Conservation (phyloP, 345 rosid species). For the Mallotus nudiflorus region DNA sequence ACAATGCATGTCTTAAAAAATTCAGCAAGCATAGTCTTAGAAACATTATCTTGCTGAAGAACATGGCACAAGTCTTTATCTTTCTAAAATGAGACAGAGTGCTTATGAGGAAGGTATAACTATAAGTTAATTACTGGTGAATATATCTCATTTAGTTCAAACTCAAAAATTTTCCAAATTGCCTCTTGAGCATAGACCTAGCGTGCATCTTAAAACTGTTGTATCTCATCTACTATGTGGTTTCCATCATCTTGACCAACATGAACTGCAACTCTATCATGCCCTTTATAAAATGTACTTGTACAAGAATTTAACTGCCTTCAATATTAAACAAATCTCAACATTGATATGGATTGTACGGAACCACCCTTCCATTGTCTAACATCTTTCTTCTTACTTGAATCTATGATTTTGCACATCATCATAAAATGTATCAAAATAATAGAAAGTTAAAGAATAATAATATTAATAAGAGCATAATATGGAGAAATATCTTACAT, state of each 20-base stretch:
- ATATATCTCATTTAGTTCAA: no score
- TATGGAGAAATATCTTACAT: no score
- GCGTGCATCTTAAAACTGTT: not conserved
- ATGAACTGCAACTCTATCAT: not conserved
- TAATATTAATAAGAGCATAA: no score
- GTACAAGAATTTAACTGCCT: not conserved
- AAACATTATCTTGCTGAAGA: not conserved
- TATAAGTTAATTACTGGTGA: no score
- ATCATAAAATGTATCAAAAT: no score
- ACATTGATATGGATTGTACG: not conserved
- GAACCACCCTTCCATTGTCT: not conserved
- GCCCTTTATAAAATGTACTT: not conserved
- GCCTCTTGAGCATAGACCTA: not conserved
- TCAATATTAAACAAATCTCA: not conserved
- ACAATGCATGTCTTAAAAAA: not conserved
- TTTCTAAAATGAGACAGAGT: not conserved
- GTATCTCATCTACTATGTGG: no score
- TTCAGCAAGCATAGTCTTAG: not conserved
- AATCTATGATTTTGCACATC: no score
- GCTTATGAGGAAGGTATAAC: no score
- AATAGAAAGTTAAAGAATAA: no score
- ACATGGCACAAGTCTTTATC: not conserved
- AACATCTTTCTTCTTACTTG: not conserved
- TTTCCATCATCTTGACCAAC: not conserved
- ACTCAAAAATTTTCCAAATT: not conserved